Evolutionary conservation across 495 filamentous ascomycete genomes (phyloP), one percentile per base, ranked within the genome.

Genomic region (Annulohypoxylon nitens): DNA sequence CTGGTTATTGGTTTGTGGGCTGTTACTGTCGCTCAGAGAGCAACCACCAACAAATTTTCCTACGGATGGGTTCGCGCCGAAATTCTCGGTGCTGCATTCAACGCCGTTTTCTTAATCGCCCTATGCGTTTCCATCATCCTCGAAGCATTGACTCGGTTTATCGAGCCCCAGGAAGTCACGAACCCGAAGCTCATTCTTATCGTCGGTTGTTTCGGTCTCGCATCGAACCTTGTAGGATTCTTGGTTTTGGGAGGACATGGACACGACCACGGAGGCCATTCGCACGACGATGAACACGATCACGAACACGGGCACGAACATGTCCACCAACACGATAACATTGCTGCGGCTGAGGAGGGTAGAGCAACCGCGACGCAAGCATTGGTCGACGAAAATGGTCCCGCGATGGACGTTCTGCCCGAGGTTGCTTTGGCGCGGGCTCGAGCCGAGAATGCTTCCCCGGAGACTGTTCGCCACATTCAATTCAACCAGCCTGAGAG

Each of bases 41-140:
- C 90, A 14, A 93, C 86, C 16, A 96, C 94, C 11, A 93, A 93
- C 69, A 92, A 90, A 79, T 98, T 93, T 74, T 97, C 96, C 4
- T 99, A 97, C 82, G 96, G 96, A 86, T 99, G 94, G 93, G 91
- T 98, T 86, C 92, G 97, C 51, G 96, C 96, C n/a, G 96, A 99
- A 86, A 97, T 97, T 16, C 87, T 99, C 7, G 96, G 96, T 78
- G 96, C 96, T 16, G 87, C 97, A 57, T 90, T 98, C 76, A 99
- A 99, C 75, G 96, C 97, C 64, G 95, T 98, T 2, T 99, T 99
- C 82, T 85, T 99, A 50, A 94, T 99, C 74, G 96, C 96, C 0
- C 86, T 99, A 16, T 98, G 97, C 82, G 82, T 98, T 45, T 94
- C 95, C 3, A 99, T 99, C 75, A 93, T 98, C 78, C 87, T 99